Base-by-base conservation (phyloP, 345 rosid species). In the Bruguiera sexangula region DNA sequence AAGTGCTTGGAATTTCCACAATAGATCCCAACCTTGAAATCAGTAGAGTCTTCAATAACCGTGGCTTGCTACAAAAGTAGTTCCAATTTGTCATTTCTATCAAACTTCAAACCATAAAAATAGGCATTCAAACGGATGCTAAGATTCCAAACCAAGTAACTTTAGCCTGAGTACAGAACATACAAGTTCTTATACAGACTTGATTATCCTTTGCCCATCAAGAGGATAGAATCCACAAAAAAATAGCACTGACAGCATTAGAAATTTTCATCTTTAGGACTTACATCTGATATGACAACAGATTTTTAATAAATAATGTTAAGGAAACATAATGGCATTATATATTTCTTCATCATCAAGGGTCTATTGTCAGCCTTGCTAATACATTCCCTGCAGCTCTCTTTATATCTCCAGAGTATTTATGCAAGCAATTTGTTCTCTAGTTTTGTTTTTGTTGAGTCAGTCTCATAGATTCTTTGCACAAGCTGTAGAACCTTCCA, bases 21-120 rank as follows among this genome's bases (percentile, higher is more conserved):
- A 66, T 81, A 84, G 67, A 69, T 74, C 64, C 85, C 90, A 37
- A 94, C 98, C 80, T 86, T 94, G 73, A 91, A 85, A 76, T 85
- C 81, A 56, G 74, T 67, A 62, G 96, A 84, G 60, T 85, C 84
- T 67, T 86, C 90, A 63, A 94, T 87, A 71, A 91, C 98, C 79
- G 74, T 79, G 37, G 95, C 91, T 94, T 94, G 98, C 98, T 94
- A 71, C 77, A 81, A 74, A 43, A 60, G 75, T 21, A 67, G 68
- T 53, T 52, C 60, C 36, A 73, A 43, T 15, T 43, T 43, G 50
- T 43, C 18, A 76, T 53, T 68, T 63, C 16, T 68, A 31, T 81
- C 26, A 69, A 51, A 60, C 60, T 30, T 76, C 54, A n/a, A 62
- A 11, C 36, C 50, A 8, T 10, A 6, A 63, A 61, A 26, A 24